These are phyloP conservation scores for Auriscalpium orientale DNA, from an alignment of 768 basidiomycete genomes.

Conservation along the genomic window DNA sequence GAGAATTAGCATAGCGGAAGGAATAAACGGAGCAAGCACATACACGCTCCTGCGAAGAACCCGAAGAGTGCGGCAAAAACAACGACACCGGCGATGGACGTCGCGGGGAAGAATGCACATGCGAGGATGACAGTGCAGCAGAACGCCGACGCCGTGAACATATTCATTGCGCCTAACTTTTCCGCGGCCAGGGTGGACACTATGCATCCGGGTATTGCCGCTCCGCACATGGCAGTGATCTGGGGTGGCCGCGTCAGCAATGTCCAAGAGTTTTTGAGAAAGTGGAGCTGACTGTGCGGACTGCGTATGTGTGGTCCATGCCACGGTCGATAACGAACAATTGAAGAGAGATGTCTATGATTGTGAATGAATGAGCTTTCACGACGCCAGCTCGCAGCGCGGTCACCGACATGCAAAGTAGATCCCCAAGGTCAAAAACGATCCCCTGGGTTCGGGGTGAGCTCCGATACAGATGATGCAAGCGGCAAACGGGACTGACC, in stretches of 20 bases:
- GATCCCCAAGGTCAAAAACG: conserved; percentile 10
- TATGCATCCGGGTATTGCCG: too few relatives aligned
- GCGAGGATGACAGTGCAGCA: too few relatives aligned
- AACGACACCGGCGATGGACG: too few relatives aligned
- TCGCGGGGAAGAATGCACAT: too few relatives aligned
- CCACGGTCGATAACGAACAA: conserved; percentile 15
- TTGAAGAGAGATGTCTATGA: conserved; percentile 19
- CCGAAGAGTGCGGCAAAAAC: too few relatives aligned
- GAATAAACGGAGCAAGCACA: too few relatives aligned
- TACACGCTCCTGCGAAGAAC: too few relatives aligned
- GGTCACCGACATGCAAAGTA: conserved; percentile 17
- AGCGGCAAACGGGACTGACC: conserved; percentile 3
- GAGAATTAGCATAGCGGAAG: too few relatives aligned
- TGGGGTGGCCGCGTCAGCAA: too few relatives aligned
- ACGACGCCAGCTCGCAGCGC: conserved; percentile 11
- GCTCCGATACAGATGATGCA: background rate
- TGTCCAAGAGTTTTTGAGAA: background rate
- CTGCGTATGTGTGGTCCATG: conserved; percentile 13
- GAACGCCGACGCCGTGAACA: too few relatives aligned
- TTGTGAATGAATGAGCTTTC: conserved; percentile 11
- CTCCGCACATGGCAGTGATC: conserved; percentile 48
- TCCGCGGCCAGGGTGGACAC: too few relatives aligned
- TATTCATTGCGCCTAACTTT: too few relatives aligned
- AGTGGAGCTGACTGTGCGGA: conserved; percentile 15
- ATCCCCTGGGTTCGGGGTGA: background rate